Base-by-base conservation (phyloP, 2,329 filamentous ascomycete genomes). In the Rhynchosporium agropyri region DNA sequence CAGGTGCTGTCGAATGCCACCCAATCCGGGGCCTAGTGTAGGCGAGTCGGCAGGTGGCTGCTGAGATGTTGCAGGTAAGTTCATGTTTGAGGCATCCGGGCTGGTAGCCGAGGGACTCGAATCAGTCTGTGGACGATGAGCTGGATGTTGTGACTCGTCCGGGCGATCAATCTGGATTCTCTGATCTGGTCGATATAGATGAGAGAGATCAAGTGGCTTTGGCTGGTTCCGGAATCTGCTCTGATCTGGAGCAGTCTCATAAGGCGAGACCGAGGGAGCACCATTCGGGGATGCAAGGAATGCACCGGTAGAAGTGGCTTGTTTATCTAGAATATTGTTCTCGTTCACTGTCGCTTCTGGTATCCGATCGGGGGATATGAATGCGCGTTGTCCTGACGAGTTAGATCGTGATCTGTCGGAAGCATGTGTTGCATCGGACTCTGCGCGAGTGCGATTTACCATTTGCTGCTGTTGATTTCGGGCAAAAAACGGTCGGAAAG, bases 1-100 rank as follows among this genome's bases (percentile, higher is more conserved):
- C 46, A 98, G 79, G 79, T 98, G 95, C 65, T 93, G 89, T 38
- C 89, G 86, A 51, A 97, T 94, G 15, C 97, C 80, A 0, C 91
- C 92, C 20, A 79, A 78, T 15, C 80, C 80, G 0, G 90, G 88
- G 1, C 89, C 89, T 5, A 97, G 78, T 0, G 91, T 96, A 0
- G 93, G 92, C 0, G 92, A 96, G 71, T 96, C 91, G 4, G 63
- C 65, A 42, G 70, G 67, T 29, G 60, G 50, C 12, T 62, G 58
- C 33, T 61, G 28, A 28, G 48, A 38, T n/a, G 12, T 56, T 8
- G 55, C 43, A 60, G 54, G 49, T 15, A 62, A 40, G 9, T 38
- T 57, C 7, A 51, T 36, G 56, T 53, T 48, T n/a, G 57, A 55
- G n/a, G 59, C 13, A 4, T 31, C 51, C 15, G 54, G 53, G 33